phyloP scores from a whole-genome alignment of 2,329 filamentous ascomycete genomes.

The Plenodomus biglobosus region DNA sequence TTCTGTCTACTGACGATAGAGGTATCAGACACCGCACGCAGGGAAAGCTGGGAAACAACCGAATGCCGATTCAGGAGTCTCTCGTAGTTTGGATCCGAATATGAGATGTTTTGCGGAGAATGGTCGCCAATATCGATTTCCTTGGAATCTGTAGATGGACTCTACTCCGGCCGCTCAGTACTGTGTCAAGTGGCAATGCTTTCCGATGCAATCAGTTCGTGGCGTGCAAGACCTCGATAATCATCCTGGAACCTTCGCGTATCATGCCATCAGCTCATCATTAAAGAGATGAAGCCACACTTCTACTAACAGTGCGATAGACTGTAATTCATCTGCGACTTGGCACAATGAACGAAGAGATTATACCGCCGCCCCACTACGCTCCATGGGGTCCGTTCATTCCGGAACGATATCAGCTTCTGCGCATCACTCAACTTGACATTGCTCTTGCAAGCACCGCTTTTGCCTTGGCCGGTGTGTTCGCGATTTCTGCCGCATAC shows the following conservation, averaged over 20 bases:
- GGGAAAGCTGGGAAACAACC: too few relatives aligned
- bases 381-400: slow-evolving; percentile 32
- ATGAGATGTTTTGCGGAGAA: neutral
- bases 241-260: neutral
- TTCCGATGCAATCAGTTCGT: neutral
- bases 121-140: neutral
- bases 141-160: neutral
- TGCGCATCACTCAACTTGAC: slow-evolving; percentile 20
- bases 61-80: too few relatives aligned
- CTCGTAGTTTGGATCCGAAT: neutral
- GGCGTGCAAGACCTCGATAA: neutral
- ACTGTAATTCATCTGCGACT: neutral
- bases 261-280: neutral
- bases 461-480: slow-evolving; percentile 22
- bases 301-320: neutral
- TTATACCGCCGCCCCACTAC: slow-evolving; percentile 19
- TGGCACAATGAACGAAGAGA: slow-evolving; percentile 14
- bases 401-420: slow-evolving; percentile 17
- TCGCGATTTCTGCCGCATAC: slow-evolving; percentile 32
- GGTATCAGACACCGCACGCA: too few relatives aligned
- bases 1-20: too few relatives aligned
- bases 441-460: slow-evolving; percentile 22
- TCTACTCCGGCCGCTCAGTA: neutral
- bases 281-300: neutral
- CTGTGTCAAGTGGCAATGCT: neutral